These are phyloP conservation scores for Curvularia spicifera DNA, from an alignment of 2,329 filamentous ascomycete species.

Conservation along the genomic window DNA sequence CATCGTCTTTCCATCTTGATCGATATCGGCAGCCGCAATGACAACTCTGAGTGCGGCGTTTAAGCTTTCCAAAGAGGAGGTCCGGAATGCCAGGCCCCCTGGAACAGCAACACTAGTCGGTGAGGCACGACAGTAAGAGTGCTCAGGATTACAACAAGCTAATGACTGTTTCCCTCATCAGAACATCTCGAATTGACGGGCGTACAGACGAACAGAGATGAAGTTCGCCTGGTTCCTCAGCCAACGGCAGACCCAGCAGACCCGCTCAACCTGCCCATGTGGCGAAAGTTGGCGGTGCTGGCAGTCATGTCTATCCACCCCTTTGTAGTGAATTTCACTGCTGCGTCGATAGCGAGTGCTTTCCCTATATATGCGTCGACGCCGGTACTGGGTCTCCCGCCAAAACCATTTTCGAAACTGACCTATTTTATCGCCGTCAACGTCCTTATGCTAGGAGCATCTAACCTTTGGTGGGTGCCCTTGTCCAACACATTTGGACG, in stretches of 20 bases:
- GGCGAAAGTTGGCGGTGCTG: constrained; percentile 47
- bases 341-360: constrained; percentile 45
- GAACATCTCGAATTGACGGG: constrained; percentile 40
- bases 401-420: constrained; percentile 41
- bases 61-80: constrained; percentile 49
- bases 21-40: constrained; percentile 32
- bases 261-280: constrained; percentile 50
- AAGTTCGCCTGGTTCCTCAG: constrained; percentile 49
- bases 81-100: constrained; percentile 49
- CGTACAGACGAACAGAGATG: constrained; percentile 42
- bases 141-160: constrained; percentile 5
- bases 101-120: constrained; percentile 51
- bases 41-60: constrained; percentile 46
- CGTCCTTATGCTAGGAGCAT: constrained; percentile 48
- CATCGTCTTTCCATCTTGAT: background rate
- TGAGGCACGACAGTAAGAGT: constrained; percentile 20
- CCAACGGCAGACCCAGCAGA: constrained; percentile 51
- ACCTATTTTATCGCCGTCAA: constrained; percentile 50
- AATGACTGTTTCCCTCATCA: background rate
- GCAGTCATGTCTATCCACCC: constrained; percentile 49
- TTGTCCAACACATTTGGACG: constrained; percentile 52
- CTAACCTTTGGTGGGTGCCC: constrained; percentile 53
- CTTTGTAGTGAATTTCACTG: constrained; percentile 49
- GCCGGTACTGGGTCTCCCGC: constrained; percentile 39
- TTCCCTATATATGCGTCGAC: constrained; percentile 46